These are phyloP conservation scores for Melaleuca quinquenervia DNA, from an alignment of 345 rosid species.

Conservation along the genomic window DNA sequence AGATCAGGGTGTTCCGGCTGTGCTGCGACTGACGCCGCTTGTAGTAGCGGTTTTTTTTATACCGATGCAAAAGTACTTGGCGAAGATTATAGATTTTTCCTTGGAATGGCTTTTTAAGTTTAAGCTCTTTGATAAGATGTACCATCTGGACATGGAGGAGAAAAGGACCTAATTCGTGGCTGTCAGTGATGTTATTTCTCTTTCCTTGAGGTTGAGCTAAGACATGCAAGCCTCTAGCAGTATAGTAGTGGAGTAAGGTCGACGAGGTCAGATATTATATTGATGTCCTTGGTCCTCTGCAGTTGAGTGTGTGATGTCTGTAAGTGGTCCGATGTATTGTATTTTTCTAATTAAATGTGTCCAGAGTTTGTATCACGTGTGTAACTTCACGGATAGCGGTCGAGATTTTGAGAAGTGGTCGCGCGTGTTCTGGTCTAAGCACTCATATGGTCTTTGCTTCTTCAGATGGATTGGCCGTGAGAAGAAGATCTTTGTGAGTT, in stretches of 20 bases:
- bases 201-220: not conserved
- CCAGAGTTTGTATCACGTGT: not conserved
- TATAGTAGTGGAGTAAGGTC: not conserved
- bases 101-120: not conserved
- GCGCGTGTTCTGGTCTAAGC: not conserved
- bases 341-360: not conserved
- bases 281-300: not conserved
- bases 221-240: not conserved
- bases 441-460: not conserved
- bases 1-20: too few species aligned
- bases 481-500: not conserved
- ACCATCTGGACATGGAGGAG: not conserved
- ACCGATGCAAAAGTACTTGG: not conserved
- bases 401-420: not conserved
- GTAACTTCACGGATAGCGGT: not conserved
- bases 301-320: not conserved
- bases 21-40: not conserved
- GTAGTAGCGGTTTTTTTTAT: not conserved
- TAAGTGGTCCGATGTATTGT: too few species aligned
- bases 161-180: not conserved
- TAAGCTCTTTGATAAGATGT: not conserved
- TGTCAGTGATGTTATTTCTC: not conserved
- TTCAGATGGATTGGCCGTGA: not conserved
- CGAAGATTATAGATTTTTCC: fast-evolving
- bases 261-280: not conserved